Base-by-base conservation (phyloP, 75 land plant species). In the Isoetes taiwanensis region DNA sequence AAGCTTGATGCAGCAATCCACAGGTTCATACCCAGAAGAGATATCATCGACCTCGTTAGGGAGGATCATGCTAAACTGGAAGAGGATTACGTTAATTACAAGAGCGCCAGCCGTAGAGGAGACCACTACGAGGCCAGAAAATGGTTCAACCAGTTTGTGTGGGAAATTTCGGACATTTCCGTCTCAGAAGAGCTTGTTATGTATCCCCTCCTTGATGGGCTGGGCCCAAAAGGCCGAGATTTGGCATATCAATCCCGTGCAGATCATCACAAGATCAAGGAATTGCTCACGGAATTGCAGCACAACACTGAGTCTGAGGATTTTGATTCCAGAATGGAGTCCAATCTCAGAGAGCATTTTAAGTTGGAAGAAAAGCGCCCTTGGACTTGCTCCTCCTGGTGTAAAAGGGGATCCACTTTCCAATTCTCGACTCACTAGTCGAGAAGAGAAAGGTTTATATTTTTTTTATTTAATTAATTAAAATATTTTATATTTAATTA, bases 91-190 rank as follows among this genome's bases (percentile, higher is more conserved):
- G 23, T 19, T 6, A 6, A 46, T 8, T 46, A 46, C 50, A 46
- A 46, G 50, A 16, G n/a, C 4, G 5, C 50, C 12, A 16, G 16
- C 50, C 16, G 23, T 19, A n/a, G 5, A 16, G n/a, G 50, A 5
- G 50, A 46, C 16, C 8, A n/a, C n/a, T 19, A 46, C 21, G 50
- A 5, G 6, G 50, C 50, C 5, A 16, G 16, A 5, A 46, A 46
- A 23, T 46, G 50, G 50, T 46, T 46, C 19, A 46, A 46, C 50
- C 50, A 46, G 50, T 46, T 46, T n/a, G 50, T 46, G 16, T 46
- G 50, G 50, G 50, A 46, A 23, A 46, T 46, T 46, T 46, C 21
- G 25, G 25, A 23, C 6, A 16, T 19, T 23, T 46, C 50, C 12
- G 50, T 46, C 12, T 46, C 50, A 16, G 50, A 46, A 23, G 50